These are phyloP conservation scores for Alternaria ethzedia DNA, from an alignment of 2,329 filamentous ascomycete genomes.

Conservation along the genomic window DNA sequence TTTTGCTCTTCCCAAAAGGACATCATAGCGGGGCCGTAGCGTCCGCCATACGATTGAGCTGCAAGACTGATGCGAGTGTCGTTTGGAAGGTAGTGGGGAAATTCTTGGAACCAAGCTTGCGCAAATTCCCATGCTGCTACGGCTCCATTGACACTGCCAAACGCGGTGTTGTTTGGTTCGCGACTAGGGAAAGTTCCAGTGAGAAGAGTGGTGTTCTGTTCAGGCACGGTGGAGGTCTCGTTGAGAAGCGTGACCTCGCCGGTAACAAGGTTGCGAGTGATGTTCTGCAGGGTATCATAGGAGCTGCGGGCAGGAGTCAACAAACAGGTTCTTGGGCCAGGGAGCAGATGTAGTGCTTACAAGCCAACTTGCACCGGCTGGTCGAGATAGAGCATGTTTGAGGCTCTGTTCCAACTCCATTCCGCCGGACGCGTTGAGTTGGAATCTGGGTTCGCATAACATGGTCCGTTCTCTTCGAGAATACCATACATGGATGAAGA, in stretches of 20 bases:
- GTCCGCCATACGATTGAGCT: slow-evolving; percentile 23
- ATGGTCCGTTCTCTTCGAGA: slow-evolving; percentile 56
- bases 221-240: slow-evolving; percentile 15
- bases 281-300: slow-evolving; percentile 46
- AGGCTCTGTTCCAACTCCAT: slow-evolving; percentile 28
- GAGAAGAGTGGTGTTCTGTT: slow-evolving; percentile 25
- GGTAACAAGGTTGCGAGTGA: slow-evolving; percentile 23
- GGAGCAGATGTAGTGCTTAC: not conserved
- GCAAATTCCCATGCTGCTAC: slow-evolving; percentile 28
- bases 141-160: slow-evolving; percentile 25
- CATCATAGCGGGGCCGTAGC: slow-evolving; percentile 21
- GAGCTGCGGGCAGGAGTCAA: slow-evolving; percentile 43
- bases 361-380: slow-evolving; percentile 66
- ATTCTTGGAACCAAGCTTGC: slow-evolving; percentile 29
- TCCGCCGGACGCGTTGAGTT: slow-evolving; percentile 14
- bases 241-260: slow-evolving; percentile 20
- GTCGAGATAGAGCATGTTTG: slow-evolving; percentile 66
- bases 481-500: slow-evolving; percentile 57
- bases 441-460: slow-evolving; percentile 45
- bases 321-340: accelerated
- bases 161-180: slow-evolving; percentile 23
- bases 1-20: slow-evolving; percentile 22
- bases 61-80: slow-evolving; percentile 26
- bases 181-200: slow-evolving; percentile 25
- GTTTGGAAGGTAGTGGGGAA: slow-evolving; percentile 27